Conservation (phyloP, 148 eudicot species). For the Rhododendron ferrugineum region DNA sequence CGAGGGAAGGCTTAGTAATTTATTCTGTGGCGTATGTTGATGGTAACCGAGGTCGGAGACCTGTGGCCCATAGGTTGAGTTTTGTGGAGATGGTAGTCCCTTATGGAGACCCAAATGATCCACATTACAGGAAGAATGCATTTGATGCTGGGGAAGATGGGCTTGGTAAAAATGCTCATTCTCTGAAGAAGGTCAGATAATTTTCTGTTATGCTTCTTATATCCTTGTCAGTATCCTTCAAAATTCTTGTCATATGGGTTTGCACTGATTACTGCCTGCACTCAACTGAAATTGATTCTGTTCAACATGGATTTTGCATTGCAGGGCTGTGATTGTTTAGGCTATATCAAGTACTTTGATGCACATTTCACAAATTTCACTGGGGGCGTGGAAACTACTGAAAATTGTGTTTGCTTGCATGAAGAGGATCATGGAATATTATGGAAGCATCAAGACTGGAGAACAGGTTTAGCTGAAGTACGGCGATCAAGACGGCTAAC, state of each 20-base stretch:
- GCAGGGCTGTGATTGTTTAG: constrained; percentile 99
- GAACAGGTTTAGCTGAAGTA: constrained; percentile 95
- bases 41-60: constrained; percentile 90
- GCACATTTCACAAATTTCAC: constrained; percentile 92
- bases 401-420: constrained; percentile 92
- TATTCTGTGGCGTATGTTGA: constrained; percentile 96
- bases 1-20: constrained; percentile 91
- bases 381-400: constrained; percentile 93
- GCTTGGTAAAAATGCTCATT: constrained; percentile 92
- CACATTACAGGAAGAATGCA: constrained; percentile 98
- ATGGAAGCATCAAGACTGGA: constrained; percentile 99
- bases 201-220: neutral
- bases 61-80: constrained; percentile 92
- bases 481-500: constrained; percentile 87
- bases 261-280: neutral
- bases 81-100: constrained; percentile 99
- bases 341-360: constrained; percentile 85
- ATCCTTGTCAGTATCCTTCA: neutral
- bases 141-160: constrained; percentile 99
- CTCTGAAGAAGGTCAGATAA: constrained; percentile 75
- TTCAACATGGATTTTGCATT: constrained; percentile 22
- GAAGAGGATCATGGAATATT: constrained; percentile 97
- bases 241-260: neutral
- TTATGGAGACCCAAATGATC: constrained; percentile 98
- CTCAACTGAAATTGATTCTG: neutral